Conservation (phyloP, 495 filamentous ascomycete species). For the Chaetomium fimeti region DNA sequence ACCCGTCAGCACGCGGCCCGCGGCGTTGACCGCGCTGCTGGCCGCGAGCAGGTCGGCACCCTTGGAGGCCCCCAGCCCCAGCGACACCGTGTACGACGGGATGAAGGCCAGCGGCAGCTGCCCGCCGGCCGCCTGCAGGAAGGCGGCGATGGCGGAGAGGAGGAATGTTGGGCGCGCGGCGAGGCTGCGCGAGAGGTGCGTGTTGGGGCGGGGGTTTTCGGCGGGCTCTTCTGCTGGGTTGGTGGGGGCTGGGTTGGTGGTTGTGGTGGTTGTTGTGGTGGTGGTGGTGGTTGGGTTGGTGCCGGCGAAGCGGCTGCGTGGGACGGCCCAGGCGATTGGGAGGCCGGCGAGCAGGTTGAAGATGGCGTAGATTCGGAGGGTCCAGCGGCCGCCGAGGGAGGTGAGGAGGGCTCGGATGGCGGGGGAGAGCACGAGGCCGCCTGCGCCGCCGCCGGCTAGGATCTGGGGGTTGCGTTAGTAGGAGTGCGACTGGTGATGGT, state of each 20-base stretch:
- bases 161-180: slow-evolving; percentile 44
- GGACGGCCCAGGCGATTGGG: slow-evolving; percentile 47
- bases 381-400: slow-evolving; percentile 52
- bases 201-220: slow-evolving; percentile 30
- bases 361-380: slow-evolving; percentile 51
- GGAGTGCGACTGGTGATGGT: not conserved
- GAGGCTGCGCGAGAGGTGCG: slow-evolving; percentile 43
- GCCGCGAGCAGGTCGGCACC: slow-evolving; percentile 53
- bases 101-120: slow-evolving; percentile 49
- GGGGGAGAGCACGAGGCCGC: slow-evolving; percentile 49
- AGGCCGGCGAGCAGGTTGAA: slow-evolving; percentile 47
- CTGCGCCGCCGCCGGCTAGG: slow-evolving; percentile 45
- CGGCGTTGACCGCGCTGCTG: slow-evolving; percentile 56
- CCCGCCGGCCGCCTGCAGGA: slow-evolving; percentile 48
- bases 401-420: slow-evolving; percentile 50
- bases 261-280: too few relatives aligned
- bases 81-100: slow-evolving; percentile 44
- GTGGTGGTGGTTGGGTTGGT: not conserved
- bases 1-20: slow-evolving; percentile 51
- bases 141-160: slow-evolving; percentile 44
- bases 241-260: too few relatives aligned
- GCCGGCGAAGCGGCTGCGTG: slow-evolving; percentile 38
- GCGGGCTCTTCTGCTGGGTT: too few relatives aligned
- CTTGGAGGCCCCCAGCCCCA: slow-evolving; percentile 42
- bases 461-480: slow-evolving; percentile 28